Conservation (phyloP, 768 basidiomycete genomes). For the Rhodotorula kratochvilovae region DNA sequence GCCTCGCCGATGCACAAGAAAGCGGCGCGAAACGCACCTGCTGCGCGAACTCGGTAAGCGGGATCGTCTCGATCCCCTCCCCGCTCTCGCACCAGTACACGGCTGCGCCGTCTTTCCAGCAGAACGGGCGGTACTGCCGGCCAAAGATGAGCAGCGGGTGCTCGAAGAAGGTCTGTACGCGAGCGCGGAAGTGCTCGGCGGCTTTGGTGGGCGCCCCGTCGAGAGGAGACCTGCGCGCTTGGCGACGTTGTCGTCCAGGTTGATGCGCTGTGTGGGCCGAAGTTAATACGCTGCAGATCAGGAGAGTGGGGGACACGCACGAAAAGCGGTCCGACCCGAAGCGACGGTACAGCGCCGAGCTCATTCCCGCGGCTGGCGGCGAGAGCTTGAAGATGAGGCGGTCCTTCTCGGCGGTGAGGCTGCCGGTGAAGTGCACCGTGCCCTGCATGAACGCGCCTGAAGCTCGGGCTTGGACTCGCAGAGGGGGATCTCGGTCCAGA, state of each 20-base stretch:
- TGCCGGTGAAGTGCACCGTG: constrained; percentile 16
- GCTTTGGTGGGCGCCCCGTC: neutral
- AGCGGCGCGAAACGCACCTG: neutral
- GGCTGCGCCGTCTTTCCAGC: constrained; percentile 30
- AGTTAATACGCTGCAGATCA: too few species aligned
- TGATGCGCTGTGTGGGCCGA: constrained; percentile 21
- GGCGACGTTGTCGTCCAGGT: constrained; percentile 15
- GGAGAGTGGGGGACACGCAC: constrained; percentile 2
- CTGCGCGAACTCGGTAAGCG: constrained; percentile 21
- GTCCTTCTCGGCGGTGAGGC: neutral
- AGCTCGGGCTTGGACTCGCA: constrained; percentile 23
- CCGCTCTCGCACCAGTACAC: constrained; percentile 30
- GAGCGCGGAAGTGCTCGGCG: neutral
- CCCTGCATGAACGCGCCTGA: constrained; percentile 15
- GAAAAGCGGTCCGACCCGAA: constrained; percentile 29
- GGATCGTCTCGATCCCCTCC: constrained; percentile 1
- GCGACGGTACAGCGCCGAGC: constrained; percentile 5
- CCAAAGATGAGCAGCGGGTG: constrained; percentile 23
- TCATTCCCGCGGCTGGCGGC: constrained; percentile 17
- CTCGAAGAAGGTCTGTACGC: constrained; percentile 6
- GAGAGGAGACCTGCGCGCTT: neutral
- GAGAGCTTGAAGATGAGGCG: constrained; percentile 5
- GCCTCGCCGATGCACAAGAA: neutral
- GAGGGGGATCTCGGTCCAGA: constrained; percentile 13
- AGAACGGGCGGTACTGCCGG: constrained; percentile 15